Evolutionary conservation across 2,329 filamentous ascomycete genomes (phyloP).

Genomic region (Penicillium sp.): DNA sequence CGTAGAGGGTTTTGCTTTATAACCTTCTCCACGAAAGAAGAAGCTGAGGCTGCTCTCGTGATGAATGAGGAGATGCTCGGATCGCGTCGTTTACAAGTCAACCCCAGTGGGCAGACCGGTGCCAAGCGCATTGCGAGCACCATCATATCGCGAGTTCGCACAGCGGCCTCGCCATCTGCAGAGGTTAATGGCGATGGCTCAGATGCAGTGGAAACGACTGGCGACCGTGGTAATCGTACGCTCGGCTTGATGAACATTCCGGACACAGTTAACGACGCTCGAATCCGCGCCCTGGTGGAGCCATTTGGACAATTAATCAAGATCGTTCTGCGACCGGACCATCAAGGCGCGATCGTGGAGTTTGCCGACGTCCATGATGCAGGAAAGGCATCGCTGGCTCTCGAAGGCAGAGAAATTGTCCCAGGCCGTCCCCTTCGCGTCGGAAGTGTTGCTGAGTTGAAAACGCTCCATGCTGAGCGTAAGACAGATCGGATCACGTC

Average conservation of each 20-base stretch:
- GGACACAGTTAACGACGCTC: constrained; percentile 87
- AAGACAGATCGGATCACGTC: constrained; percentile 35
- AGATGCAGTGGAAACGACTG: constrained; percentile 43
- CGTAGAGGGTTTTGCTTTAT: constrained; percentile 79
- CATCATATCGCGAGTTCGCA: constrained; percentile 42
- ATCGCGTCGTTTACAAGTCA: constrained; percentile 65
- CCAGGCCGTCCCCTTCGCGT: constrained; percentile 44
- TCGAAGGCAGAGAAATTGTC: constrained; percentile 47
- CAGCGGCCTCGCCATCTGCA: constrained; percentile 36
- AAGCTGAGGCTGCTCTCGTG: constrained; percentile 62
- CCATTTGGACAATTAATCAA: constrained; percentile 70
- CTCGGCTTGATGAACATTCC: constrained; percentile 81
- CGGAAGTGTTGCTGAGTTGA: constrained; percentile 54
- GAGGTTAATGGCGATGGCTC: constrained; percentile 31
- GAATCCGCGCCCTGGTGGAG: constrained; percentile 71
- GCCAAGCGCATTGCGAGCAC: constrained; percentile 45
- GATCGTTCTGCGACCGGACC: constrained; percentile 74
- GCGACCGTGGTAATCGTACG: constrained; percentile 61
- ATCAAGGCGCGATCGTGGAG: constrained; percentile 83
- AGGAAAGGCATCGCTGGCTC: constrained; percentile 56
- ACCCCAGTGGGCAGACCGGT: constrained; percentile 48
- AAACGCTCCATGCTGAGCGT: constrained; percentile 41
- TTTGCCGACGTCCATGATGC: constrained; percentile 68
- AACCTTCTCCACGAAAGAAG: constrained; percentile 68
- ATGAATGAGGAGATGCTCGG: constrained; percentile 71